Evolutionary conservation across 139 green algal species (phyloP).

Genomic region (Haematococcus lacustris): DNA sequence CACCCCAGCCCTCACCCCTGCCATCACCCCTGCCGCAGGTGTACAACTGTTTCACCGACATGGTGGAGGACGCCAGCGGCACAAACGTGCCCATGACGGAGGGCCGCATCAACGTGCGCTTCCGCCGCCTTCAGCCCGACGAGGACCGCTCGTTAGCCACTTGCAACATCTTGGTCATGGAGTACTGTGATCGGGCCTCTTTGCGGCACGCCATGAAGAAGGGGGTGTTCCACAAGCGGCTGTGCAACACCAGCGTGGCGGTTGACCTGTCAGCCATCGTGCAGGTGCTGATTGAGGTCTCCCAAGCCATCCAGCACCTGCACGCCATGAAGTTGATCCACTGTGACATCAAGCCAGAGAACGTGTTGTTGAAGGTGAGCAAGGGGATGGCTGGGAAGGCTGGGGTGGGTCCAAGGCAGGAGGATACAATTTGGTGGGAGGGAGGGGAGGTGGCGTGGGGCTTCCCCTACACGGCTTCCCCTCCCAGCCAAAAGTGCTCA

Average conservation of each 20-base stretch:
- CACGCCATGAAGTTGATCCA: slow-evolving; percentile 57
- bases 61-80: slow-evolving; percentile 50
- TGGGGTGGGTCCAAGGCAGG: too few species aligned
- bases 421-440: too few species aligned
- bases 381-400: slow-evolving; percentile 1
- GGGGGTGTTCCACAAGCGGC: slow-evolving; percentile 53
- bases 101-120: slow-evolving; percentile 49
- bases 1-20: too few species aligned
- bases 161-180: slow-evolving; percentile 54
- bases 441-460: background rate
- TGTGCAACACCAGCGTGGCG: slow-evolving; percentile 44
- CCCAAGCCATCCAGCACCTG: slow-evolving; percentile 50
- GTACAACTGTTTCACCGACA: slow-evolving; percentile 58
- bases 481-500: too few species aligned
- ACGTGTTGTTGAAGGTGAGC: slow-evolving; percentile 12
- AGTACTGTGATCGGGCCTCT: slow-evolving; percentile 6
- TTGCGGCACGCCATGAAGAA: slow-evolving; percentile 49
- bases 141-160: slow-evolving; percentile 48
- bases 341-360: slow-evolving; percentile 55
- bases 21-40: too few species aligned
- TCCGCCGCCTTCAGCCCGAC: slow-evolving; percentile 42
- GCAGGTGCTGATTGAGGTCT: slow-evolving; percentile 55
- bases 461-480: too few species aligned
- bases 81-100: slow-evolving; percentile 20
- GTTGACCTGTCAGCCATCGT: slow-evolving; percentile 56